Evolutionary conservation across 2,329 filamentous ascomycete genomes (phyloP).

Genomic region (Zalaria obscura): DNA sequence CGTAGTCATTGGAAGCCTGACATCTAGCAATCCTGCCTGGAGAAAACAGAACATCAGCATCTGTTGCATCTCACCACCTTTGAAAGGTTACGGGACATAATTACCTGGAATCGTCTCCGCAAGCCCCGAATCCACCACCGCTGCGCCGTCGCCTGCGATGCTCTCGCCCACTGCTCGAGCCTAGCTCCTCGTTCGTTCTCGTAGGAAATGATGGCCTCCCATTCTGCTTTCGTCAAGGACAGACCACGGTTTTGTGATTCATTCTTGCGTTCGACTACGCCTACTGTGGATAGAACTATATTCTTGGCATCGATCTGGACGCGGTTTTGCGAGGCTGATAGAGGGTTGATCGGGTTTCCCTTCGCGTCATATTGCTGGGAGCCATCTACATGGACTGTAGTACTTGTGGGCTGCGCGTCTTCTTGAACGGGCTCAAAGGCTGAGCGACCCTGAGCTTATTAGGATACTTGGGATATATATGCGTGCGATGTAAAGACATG

Average conservation of each 20-base stretch:
- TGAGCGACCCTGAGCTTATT: slow-evolving; percentile 21
- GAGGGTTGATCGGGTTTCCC: slow-evolving; percentile 28
- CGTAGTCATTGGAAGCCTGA: neutral
- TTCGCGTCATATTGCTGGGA: slow-evolving; percentile 29
- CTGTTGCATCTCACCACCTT: no score
- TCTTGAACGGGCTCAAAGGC: slow-evolving; percentile 19
- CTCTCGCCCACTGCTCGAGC: no score
- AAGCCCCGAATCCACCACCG: slow-evolving; percentile 6
- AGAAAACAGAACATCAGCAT: no score
- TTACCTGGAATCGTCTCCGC: slow-evolving; percentile 5
- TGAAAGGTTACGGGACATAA: neutral
- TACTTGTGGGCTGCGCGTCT: slow-evolving; percentile 7
- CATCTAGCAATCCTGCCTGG: slow-evolving; percentile 3
- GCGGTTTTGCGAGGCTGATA: slow-evolving; percentile 23
- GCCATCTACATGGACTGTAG: slow-evolving; percentile 5
- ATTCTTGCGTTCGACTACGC: slow-evolving; percentile 23
- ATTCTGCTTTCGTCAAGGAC: slow-evolving; percentile 3
- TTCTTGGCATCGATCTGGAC: slow-evolving; percentile 31
- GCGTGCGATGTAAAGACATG: no score
- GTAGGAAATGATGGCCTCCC: slow-evolving; percentile 2
- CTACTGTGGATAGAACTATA: slow-evolving; percentile 31
- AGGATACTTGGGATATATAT: no score
- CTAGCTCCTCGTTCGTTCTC: slow-evolving; percentile 7
- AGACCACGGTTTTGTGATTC: no score
- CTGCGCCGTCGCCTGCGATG: neutral